Evolutionary conservation across 768 basidiomycete species (phyloP).

Genomic region (Trametes maxima): DNA sequence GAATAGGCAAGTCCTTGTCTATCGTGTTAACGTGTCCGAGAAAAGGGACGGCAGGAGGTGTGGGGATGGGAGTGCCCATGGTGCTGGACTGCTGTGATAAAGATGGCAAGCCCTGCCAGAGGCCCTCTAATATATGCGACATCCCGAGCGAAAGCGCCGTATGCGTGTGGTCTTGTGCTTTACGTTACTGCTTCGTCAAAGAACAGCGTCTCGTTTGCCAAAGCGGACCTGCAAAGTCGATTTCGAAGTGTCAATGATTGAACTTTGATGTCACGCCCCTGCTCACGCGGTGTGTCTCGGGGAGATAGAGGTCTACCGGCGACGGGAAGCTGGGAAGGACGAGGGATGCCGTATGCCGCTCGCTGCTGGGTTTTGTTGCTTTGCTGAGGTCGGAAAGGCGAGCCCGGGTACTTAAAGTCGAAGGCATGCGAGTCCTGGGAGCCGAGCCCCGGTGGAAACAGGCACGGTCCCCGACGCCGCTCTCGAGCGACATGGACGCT

Average conservation of each 20-base stretch:
- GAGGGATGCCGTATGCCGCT: too few relatives aligned
- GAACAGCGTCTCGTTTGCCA: not conserved
- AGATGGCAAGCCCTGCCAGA: not conserved
- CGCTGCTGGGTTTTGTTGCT: too few relatives aligned
- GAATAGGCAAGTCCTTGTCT: constrained; percentile 40
- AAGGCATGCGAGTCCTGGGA: not conserved
- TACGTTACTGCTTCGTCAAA: not conserved
- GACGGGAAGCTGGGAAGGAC: too few relatives aligned
- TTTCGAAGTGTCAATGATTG: not conserved
- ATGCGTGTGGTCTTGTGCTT: not conserved
- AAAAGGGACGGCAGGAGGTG: constrained; percentile 44
- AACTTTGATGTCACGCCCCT: too few relatives aligned
- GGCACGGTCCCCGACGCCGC: not conserved
- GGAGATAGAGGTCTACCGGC: too few relatives aligned
- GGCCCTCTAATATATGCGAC: not conserved
- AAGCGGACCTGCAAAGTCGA: not conserved
- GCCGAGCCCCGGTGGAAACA: not conserved
- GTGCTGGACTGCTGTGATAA: not conserved
- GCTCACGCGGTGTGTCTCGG: not conserved
- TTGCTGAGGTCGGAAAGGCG: too few relatives aligned
- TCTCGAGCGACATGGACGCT: too few relatives aligned
- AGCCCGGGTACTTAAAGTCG: too few relatives aligned
- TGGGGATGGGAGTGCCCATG: constrained; percentile 43
- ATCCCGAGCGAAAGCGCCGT: constrained; percentile 3
- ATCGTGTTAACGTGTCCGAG: constrained; percentile 41